These are phyloP conservation scores for Claviceps paspali DNA, from an alignment of 2,329 filamentous ascomycete genomes.

Conservation along the genomic window DNA sequence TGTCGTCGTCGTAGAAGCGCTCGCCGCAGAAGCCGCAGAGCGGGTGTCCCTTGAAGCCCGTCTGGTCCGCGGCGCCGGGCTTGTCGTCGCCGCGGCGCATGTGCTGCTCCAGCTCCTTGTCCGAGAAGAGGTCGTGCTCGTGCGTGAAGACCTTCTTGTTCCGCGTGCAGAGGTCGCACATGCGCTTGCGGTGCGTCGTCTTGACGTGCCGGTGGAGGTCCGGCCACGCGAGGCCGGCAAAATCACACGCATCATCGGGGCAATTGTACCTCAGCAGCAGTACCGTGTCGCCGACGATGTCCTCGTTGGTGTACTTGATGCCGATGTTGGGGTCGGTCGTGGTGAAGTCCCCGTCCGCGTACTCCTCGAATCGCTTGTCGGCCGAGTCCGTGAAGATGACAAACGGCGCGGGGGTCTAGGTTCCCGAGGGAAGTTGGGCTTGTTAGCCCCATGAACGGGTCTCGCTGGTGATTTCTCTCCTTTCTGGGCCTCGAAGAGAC, in stretches of 20 bases:
- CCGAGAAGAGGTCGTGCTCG: slow-evolving; percentile 84
- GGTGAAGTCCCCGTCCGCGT: slow-evolving; percentile 54
- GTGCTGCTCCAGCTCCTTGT: slow-evolving; percentile 67
- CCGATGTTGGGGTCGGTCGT: slow-evolving; percentile 74
- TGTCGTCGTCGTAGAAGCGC: slow-evolving; percentile 91
- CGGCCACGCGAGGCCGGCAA: slow-evolving; percentile 55
- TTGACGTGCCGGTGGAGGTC: slow-evolving; percentile 62
- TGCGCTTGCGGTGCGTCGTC: slow-evolving; percentile 66
- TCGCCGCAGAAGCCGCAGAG: slow-evolving; percentile 85
- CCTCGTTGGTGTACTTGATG: slow-evolving; percentile 76
- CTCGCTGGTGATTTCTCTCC: too few relatives aligned
- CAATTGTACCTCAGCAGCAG: slow-evolving; percentile 89
- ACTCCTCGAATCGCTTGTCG: slow-evolving; percentile 75
- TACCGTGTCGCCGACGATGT: slow-evolving; percentile 83
- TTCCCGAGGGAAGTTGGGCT: too few relatives aligned
- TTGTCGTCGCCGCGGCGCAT: slow-evolving; percentile 84
- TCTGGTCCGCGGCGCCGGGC: slow-evolving; percentile 80
- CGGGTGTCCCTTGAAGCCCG: slow-evolving; percentile 89
- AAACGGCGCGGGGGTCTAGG: slow-evolving; percentile 54
- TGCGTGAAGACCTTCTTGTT: slow-evolving; percentile 99
- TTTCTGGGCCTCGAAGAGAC: slow-evolving; percentile 15
- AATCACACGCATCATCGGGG: slow-evolving; percentile 64
- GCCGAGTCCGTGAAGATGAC: slow-evolving; percentile 87
- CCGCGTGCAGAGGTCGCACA: slow-evolving; percentile 79
- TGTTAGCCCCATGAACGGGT: too few relatives aligned